Base-by-base conservation (phyloP, 495 filamentous ascomycete species). In the Penicillium steckii region DNA sequence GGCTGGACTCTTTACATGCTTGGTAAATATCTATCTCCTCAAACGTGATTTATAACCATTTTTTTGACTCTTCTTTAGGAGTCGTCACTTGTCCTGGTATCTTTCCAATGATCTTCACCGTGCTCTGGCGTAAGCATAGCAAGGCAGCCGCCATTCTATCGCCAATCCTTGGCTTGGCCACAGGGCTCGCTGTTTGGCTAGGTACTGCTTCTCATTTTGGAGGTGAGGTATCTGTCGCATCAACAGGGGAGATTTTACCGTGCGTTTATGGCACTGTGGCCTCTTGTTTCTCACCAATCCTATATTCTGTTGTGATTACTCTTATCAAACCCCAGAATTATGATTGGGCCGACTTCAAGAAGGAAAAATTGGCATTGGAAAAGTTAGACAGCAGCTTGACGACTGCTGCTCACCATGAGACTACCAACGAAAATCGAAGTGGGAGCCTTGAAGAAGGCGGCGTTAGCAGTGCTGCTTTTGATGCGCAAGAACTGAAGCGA, bases 41-140 rank as follows among this genome's bases (percentile, higher is more conserved):
- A n/a, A n/a, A n/a, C n/a, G n/a, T n/a, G n/a, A n/a, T n/a, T n/a
- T n/a, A n/a, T n/a, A n/a, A n/a, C n/a, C n/a, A n/a, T n/a, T n/a
- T n/a, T n/a, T n/a, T n/a, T n/a, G n/a, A n/a, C n/a, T n/a, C n/a
- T n/a, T n/a, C n/a, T n/a, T 5, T 18, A 66, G 70, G 70, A 15
- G 65, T 73, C 12, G 63, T 79, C 0, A 70, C 71, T 9, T 76
- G 70, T 32, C 68, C 73, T 2, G 75, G 68, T 1, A 71, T 80
- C 49, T 73, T 81, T 48, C 78, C 79, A 6, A 73, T 77, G 59
- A 67, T 71, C 1, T 77, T 78, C 50, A 76, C 77, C 9, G 64
- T 81, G 46, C 67, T 79, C 33, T 80, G 79, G 79, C 59, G 58
- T 2, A 62, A 67, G 7, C 78, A 80, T 58, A 75, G 64, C 46